Evolutionary conservation across 371 early-diverging fungal genomes (phyloP).

Genomic region (Apophysomyces ossiformis): DNA sequence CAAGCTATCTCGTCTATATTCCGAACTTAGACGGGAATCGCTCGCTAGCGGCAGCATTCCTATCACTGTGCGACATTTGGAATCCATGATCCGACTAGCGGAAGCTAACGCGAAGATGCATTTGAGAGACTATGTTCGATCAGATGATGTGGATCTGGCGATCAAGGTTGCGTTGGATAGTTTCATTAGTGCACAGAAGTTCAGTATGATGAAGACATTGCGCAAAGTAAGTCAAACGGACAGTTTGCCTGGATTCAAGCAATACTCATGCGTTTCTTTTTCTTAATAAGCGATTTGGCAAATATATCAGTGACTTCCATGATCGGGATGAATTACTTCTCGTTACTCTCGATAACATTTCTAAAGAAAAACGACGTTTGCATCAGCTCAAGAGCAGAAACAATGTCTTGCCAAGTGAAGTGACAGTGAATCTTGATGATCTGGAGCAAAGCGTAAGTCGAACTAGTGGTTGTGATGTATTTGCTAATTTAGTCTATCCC

Average conservation of each 20-base stretch:
- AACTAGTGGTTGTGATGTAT: neutral
- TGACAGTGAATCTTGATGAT: conserved; percentile 66
- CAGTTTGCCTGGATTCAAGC: no score
- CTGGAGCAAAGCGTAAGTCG: conserved; percentile 54
- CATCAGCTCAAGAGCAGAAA: conserved; percentile 59
- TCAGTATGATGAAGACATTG: conserved; percentile 86
- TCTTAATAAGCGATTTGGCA: conserved; percentile 70
- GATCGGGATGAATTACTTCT: conserved; percentile 84
- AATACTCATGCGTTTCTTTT: neutral
- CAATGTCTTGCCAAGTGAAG: conserved; percentile 56
- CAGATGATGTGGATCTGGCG: conserved; percentile 96
- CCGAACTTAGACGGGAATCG: conserved; percentile 95
- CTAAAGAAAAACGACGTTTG: conserved; percentile 77
- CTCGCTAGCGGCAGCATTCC: conserved; percentile 91
- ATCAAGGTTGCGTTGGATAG: conserved; percentile 93
- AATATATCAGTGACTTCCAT: conserved; percentile 78
- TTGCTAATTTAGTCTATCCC: no score
- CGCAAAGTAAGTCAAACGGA: conserved; percentile 51
- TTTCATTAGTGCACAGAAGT: conserved; percentile 98
- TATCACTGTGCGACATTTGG: conserved; percentile 99
- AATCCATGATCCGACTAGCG: conserved; percentile 97
- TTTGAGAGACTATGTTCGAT: conserved; percentile 90
- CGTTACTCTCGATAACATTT: conserved; percentile 74
- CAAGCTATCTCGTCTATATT: conserved; percentile 87
- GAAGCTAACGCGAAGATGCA: conserved; percentile 99